Evolutionary conservation across 1,284 basidiomycete species (phyloP).

Genomic region (Sphagnurus paluster): DNA sequence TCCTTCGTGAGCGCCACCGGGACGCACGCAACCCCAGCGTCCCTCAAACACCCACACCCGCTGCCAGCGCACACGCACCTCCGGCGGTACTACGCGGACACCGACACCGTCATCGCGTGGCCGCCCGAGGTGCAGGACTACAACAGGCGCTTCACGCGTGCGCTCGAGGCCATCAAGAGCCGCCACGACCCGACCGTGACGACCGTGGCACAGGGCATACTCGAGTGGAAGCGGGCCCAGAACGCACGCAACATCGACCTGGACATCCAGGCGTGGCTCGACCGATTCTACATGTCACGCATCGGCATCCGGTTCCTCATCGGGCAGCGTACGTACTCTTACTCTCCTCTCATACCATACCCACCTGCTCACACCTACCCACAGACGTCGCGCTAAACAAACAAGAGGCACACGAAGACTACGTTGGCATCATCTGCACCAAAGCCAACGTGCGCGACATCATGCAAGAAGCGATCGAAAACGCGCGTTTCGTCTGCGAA

Average conservation of each 20-base stretch:
- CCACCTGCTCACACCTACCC: conserved; percentile 12
- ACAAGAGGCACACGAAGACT: conserved; percentile 84
- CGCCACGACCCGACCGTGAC: conserved; percentile 98
- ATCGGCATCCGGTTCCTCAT: conserved; percentile 97
- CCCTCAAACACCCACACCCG: conserved; percentile 2
- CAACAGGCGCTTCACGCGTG: conserved; percentile 88
- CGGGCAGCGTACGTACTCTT: conserved; percentile 85
- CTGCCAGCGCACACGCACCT: conserved; percentile 3
- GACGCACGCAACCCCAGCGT: conserved; percentile 3
- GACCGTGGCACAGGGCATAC: conserved; percentile 89
- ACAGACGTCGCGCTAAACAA: conserved; percentile 91
- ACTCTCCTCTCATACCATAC: conserved; percentile 1
- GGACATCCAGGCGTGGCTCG: conserved; percentile 94
- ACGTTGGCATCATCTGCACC: conserved; percentile 99
- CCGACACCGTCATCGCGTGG: conserved; percentile 71
- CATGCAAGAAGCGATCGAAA: conserved; percentile 98
- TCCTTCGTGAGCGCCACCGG: conserved; percentile 9
- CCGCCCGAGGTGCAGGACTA: conserved; percentile 95
- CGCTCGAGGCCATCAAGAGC: conserved; percentile 89
- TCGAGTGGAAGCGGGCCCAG: conserved; percentile 73
- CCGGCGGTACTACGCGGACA: conserved; percentile 81
- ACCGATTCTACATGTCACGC: conserved; percentile 96
- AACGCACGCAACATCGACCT: conserved; percentile 72
- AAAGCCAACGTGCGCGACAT: conserved; percentile 94
- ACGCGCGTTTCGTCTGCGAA: conserved; percentile 97